Percentiles rank a stretch among this genome's conserved stretches.
Conservation (phyloP, 441 rosid species). For the Populus tomentosa region DNA sequence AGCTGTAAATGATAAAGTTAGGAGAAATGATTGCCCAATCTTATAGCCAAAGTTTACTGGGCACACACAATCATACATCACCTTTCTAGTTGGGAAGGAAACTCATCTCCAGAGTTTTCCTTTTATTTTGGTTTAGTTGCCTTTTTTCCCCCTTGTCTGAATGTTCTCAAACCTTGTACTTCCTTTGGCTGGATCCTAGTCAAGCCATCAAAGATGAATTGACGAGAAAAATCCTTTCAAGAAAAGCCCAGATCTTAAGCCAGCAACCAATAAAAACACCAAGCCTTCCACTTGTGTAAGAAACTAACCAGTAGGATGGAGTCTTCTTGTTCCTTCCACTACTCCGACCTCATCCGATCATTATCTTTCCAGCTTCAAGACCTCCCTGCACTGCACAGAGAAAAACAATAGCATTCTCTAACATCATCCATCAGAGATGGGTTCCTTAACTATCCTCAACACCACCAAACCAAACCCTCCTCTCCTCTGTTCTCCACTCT, state of each 20-base stretch:
- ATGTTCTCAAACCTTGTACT: neutral
- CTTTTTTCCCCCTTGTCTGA: no score
- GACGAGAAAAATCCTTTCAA: neutral
- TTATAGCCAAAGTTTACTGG: neutral
- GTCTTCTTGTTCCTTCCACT: neutral
- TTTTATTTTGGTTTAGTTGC: no score
- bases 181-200: neutral
- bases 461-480: neutral
- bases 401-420: neutral
- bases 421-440: conserved; percentile 38
- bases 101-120: no score
- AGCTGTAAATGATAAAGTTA: neutral
- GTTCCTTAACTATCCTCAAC: conserved; percentile 21
- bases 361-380: neutral
- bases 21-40: neutral
- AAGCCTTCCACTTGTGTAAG: neutral
- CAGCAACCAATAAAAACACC: neutral
- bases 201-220: neutral
- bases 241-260: neutral
- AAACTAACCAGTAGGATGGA: neutral
- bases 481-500: neutral
- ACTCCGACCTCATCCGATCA: conserved; percentile 6
- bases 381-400: no score
- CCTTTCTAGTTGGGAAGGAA: neutral
- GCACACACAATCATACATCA: neutral